Base-by-base conservation (phyloP, 2,329 filamentous ascomycete species). In the Metarhizium brunneum region DNA sequence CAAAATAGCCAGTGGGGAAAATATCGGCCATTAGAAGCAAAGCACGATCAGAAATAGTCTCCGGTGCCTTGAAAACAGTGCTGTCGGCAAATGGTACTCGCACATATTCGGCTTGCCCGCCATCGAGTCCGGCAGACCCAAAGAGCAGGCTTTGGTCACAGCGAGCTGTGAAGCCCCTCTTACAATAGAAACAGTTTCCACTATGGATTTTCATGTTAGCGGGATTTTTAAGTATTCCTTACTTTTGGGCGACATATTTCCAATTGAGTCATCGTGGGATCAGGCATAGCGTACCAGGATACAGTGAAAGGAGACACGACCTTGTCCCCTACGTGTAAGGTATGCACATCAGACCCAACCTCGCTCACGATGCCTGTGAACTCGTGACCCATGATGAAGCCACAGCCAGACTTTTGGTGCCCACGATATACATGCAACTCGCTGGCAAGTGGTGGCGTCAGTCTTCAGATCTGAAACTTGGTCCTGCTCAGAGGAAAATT, bases 21-120 rank as follows among this genome's bases (percentile, higher is more conserved):
- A 96, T 95, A 66, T 96, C 91, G 16, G 89, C 90, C 91, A 96
- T 95, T 30, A 96, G 79, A 6, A 95, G 84, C 51, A 95, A 77
- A 40, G 84, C 84, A 60, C 87, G 81, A 62, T 92, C 86, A 20
- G 86, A 82, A 56, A 95, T 86, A n/a, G 61, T 64, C 8, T 79
- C 82, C 2, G 81, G 70, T 0, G 90, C 86, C 64, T 85, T 86
- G 65, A 91, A 80, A n/a, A 86, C 82, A 1, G 90, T 95, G 40
- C 84, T 83, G 65, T 95, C 90, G 11, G 91, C 91, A 54, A 86
- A 74, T 0, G 92, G 92, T 14, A 95, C 81, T 38, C 90, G 84
- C 53, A 92, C 86, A 66, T 85, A 95, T 70, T 94, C 86, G 36
- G 90, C 90, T 69, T 95, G 90, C 7, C 80, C 88, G 51, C 90